Evolutionary conservation across 2,329 filamentous ascomycete genomes (phyloP).

Genomic region (Karstenula rhodostoma): DNA sequence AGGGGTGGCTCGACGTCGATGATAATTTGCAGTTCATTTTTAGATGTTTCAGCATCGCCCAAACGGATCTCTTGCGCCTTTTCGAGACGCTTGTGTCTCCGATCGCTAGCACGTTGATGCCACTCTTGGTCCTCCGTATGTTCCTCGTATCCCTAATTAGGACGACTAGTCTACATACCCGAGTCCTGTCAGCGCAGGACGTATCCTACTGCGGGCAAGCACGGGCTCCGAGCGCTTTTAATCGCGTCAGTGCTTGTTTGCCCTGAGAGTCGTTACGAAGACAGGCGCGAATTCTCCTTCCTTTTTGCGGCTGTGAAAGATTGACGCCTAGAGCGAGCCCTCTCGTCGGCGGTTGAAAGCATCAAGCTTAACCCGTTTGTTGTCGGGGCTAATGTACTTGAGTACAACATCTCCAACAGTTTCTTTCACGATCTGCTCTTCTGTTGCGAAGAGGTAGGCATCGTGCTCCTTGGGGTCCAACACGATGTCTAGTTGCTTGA

Average conservation of each 20-base stretch:
- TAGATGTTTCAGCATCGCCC: constrained; percentile 7
- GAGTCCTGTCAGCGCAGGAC: background rate
- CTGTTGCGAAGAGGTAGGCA: constrained; percentile 48
- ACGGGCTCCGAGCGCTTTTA: background rate
- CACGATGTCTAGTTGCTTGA: constrained; percentile 33
- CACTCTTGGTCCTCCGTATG: background rate
- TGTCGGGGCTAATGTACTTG: constrained; percentile 39
- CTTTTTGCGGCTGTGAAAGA: background rate
- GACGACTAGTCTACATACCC: background rate
- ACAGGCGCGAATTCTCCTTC: background rate
- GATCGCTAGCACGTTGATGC: background rate
- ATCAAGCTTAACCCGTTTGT: constrained; percentile 45
- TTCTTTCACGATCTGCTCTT: constrained; percentile 49
- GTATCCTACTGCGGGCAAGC: background rate
- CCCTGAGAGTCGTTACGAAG: background rate
- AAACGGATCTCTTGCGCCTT: background rate
- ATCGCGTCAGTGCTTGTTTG: background rate
- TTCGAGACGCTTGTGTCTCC: background rate
- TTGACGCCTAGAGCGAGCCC: constrained; percentile 3
- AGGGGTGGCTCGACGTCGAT: constrained; percentile 1
- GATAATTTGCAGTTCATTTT: constrained; percentile 12
- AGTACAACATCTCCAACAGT: constrained; percentile 37
- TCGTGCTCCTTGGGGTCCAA: constrained; percentile 56
- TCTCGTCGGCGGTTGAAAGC: constrained; percentile 38
- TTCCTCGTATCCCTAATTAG: constrained; percentile 3